Percentiles rank a stretch among this genome's conserved stretches.
phyloP scores from a whole-genome alignment of 371 early-diverging fungal genomes.

The Smittium culicis region DNA sequence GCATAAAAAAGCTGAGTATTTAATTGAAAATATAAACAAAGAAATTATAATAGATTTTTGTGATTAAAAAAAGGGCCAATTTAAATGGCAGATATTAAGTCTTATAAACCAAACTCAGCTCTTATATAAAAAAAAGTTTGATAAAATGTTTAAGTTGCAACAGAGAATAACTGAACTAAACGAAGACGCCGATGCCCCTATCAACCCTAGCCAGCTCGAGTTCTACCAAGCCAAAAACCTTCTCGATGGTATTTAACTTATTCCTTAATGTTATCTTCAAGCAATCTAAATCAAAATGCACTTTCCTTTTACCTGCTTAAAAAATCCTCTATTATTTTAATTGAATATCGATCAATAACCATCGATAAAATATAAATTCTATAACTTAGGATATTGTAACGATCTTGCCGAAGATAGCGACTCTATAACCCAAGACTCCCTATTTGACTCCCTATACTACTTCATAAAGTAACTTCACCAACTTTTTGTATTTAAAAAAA shows the following conservation, averaged over 20 bases:
- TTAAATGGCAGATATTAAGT: no score
- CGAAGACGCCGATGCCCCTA: not conserved
- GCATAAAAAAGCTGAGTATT: no score
- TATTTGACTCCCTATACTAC: not conserved
- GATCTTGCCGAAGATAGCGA: slow-evolving; percentile 1
- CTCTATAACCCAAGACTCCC: not conserved
- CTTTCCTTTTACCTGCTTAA: not conserved
- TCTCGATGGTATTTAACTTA: not conserved
- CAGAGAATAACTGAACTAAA: not conserved
- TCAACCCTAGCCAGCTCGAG: not conserved
- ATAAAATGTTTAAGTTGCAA: not conserved
- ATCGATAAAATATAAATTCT: no score
- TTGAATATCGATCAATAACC: no score
- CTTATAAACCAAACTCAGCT: not conserved
- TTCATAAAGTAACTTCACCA: not conserved
- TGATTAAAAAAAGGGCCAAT: no score
- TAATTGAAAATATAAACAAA: no score
- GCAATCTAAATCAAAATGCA: not conserved
- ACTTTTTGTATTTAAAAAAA: no score
- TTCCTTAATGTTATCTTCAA: not conserved
- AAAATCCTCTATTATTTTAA: not conserved
- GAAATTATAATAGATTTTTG: no score
- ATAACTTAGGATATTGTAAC: not conserved
- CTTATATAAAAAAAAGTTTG: not conserved
- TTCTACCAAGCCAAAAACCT: not conserved